Evolutionary conservation across 768 basidiomycete genomes (phyloP).

Genomic region (Dictyophora rubrovolvata): DNA sequence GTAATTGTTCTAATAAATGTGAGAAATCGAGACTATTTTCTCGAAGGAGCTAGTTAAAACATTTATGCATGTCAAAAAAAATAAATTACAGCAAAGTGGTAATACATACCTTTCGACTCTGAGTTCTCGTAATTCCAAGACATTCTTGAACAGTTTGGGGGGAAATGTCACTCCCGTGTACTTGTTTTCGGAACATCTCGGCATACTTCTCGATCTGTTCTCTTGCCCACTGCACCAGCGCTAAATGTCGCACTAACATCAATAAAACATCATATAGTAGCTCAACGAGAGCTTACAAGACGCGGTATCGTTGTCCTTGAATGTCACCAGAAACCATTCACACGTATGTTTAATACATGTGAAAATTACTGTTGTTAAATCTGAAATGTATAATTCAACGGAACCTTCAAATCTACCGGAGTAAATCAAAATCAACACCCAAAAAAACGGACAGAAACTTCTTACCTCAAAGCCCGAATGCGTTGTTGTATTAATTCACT

Average conservation of each 20-base stretch:
- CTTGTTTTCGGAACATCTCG: slow-evolving; percentile 81
- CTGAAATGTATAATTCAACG: slow-evolving; percentile 73
- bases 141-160: slow-evolving; percentile 66
- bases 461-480: slow-evolving; percentile 62
- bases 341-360: slow-evolving; percentile 87
- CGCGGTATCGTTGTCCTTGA: slow-evolving; percentile 90
- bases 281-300: slow-evolving; percentile 50
- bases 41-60: slow-evolving; percentile 56
- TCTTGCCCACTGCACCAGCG: slow-evolving; percentile 91
- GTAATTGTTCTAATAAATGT: slow-evolving; percentile 73
- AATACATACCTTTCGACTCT: slow-evolving; percentile 68
- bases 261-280: not conserved
- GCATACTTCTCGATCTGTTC: slow-evolving; percentile 75
- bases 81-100: no score
- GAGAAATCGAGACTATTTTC: slow-evolving; percentile 94
- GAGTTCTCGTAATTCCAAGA: slow-evolving; percentile 60
- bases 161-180: slow-evolving; percentile 76
- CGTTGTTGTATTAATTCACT: slow-evolving; percentile 62
- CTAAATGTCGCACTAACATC: slow-evolving; percentile 29
- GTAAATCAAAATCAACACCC: not conserved
- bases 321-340: slow-evolving; percentile 95
- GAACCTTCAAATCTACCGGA: slow-evolving; percentile 65
- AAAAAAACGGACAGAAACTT: not conserved
- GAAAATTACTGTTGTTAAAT: slow-evolving; percentile 82
- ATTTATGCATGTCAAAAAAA: not conserved